These are phyloP conservation scores for Hanseniaspora occidentalis DNA, from an alignment of 805 yeast species.

Conservation along the genomic window DNA sequence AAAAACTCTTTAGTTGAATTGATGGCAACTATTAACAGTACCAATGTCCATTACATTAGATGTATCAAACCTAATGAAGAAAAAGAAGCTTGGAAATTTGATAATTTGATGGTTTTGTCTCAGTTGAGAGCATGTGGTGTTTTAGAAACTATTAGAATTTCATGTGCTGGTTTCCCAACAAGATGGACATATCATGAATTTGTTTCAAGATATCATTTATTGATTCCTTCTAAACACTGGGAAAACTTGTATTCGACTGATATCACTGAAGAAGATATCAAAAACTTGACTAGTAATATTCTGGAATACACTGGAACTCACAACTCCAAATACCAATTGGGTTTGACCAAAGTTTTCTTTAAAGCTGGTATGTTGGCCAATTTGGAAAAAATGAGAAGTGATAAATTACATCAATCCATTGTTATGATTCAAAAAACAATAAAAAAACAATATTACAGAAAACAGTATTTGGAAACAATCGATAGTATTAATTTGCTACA, in stretches of 20 bases:
- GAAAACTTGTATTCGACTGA: constrained; percentile 40
- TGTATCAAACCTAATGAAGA: constrained; percentile 95
- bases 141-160: constrained; percentile 86
- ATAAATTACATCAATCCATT: constrained; percentile 67
- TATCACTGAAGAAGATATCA: constrained; percentile 42
- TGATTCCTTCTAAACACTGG: constrained; percentile 64
- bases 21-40: constrained; percentile 85
- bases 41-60: constrained; percentile 92
- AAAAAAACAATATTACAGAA: constrained; percentile 51
- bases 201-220: constrained; percentile 76
- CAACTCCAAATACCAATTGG: constrained; percentile 67
- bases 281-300: constrained; percentile 56
- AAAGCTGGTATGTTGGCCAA: constrained; percentile 94
- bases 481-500: constrained; percentile 46
- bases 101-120: constrained; percentile 86
- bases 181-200: constrained; percentile 92
- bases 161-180: constrained; percentile 97
- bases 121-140: constrained; percentile 99
- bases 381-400: constrained; percentile 73
- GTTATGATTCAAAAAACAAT: constrained; percentile 75
- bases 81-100: constrained; percentile 92
- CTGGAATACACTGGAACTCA: constrained; percentile 53
- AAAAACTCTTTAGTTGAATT: constrained; percentile 84
- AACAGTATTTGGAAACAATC: constrained; percentile 41
- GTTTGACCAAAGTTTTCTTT: constrained; percentile 87